These are phyloP conservation scores for Candida anglica DNA, from an alignment of 805 yeast genomes.

Conservation along the genomic window DNA sequence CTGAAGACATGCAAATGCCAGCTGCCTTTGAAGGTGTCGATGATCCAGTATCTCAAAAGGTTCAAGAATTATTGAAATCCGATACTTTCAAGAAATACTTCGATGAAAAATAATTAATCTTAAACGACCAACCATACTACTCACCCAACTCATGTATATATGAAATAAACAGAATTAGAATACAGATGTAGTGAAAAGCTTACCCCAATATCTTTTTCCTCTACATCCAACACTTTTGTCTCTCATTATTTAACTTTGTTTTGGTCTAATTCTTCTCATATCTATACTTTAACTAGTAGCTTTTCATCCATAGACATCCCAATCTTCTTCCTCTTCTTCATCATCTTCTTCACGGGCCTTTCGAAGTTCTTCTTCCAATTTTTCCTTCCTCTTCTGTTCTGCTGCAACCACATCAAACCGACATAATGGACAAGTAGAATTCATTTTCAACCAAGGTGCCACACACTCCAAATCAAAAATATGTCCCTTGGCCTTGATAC, in stretches of 20 bases:
- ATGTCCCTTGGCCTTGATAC: constrained; percentile 43
- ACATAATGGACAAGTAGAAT: constrained; percentile 83
- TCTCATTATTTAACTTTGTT: too few relatives aligned
- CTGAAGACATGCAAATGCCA: constrained; percentile 27
- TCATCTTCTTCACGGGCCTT: constrained; percentile 41
- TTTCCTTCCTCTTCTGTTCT: constrained; percentile 21
- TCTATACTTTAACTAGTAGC: too few relatives aligned
- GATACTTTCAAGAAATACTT: constrained; percentile 64
- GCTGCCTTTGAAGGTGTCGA: constrained; percentile 26
- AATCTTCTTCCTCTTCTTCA: constrained; percentile 58
- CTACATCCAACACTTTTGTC: too few relatives aligned
- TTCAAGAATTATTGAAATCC: constrained; percentile 64
- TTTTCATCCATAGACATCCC: constrained; percentile 86
- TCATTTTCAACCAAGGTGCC: constrained; percentile 78
- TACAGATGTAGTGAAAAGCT: too few relatives aligned
- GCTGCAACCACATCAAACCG: constrained; percentile 60
- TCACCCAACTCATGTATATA: constrained; percentile 1
- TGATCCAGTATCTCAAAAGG: constrained; percentile 60
- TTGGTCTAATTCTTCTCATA: too few relatives aligned
- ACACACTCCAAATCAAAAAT: constrained; percentile 86
- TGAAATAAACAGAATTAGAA: too few relatives aligned
- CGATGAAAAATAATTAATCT: constrained; percentile 14
- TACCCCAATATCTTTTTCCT: too few relatives aligned
- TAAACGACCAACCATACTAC: too few relatives aligned
- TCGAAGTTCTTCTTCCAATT: constrained; percentile 30